Evolutionary conservation across 1,284 basidiomycete species (phyloP), one percentile per base, ranked within the genome.

Genomic region (Nidula niveotomentosa): DNA sequence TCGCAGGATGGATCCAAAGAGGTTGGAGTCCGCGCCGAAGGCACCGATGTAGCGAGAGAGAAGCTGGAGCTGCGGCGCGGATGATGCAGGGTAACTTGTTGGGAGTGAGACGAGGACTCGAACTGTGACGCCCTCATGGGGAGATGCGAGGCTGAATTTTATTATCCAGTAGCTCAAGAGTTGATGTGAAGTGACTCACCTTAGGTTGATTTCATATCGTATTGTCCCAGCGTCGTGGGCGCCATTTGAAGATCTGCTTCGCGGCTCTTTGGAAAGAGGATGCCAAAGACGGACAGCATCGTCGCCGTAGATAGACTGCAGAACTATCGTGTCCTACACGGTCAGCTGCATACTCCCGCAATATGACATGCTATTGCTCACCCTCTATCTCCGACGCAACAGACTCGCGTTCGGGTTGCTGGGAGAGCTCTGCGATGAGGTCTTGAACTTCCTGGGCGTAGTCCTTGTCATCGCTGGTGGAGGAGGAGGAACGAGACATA

Each of bases 11-110:
- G 82, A 81, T 15, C 92, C 92, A 66, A 94, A 93, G 13, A 94
- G 77, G 18, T 70, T 67, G 2, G 87, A 70, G 60, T 92, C 89
- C 2, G 88, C 85, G 30, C 86, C 83, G 61, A 86, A 95, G 6
- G 86, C 76, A 1, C 94, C 94, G 35, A 96, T 82, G 69, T 96
- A 96, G 45, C 86, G 82, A 3, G 93, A 94, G 23, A 96, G 78
- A 0, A 96, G 80, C 66, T 95, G 92, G 0, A 96, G 77, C 64
- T 94, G 91, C 1, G 93, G 93, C 8, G 91, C 83, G 9, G 84
- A 79, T 1, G 77, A 69, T 7, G 78, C 69, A 0, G 94, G 94
- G 68, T 96, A 96, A 3, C 80, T 78, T 7, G 76, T 72, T 4
- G 91, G 84, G 3, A 94, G 71, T 23, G 91, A 91, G 39, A 94